A percentile compares a stretch with the other conserved stretches of the same genome.
phyloP scores from a whole-genome alignment of 768 basidiomycete genomes.

The Strobilomyces dryophilus region DNA sequence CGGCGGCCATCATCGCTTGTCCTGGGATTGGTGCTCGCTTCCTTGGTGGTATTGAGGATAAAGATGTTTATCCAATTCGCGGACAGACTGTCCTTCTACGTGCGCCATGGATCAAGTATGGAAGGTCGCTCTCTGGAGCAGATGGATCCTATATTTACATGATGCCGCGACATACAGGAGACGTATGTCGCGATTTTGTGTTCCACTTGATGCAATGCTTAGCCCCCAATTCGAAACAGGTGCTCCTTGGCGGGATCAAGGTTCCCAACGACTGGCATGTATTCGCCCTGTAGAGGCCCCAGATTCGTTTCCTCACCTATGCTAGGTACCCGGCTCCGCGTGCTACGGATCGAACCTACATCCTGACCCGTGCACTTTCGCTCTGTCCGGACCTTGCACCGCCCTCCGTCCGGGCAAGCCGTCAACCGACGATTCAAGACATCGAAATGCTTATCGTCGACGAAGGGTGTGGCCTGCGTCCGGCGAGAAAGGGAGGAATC shows the following conservation, averaged over 20 bases:
- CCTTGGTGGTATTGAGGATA: slow-evolving; percentile 51
- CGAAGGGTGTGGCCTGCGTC: slow-evolving; percentile 62
- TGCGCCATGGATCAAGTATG: slow-evolving; percentile 47
- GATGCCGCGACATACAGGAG: slow-evolving; percentile 35
- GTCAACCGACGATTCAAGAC: slow-evolving; percentile 48
- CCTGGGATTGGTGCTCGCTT: slow-evolving; percentile 57
- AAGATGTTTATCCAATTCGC: slow-evolving; percentile 42
- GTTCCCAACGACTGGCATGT: slow-evolving; percentile 56
- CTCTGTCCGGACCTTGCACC: slow-evolving; percentile 57
- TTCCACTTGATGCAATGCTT: background rate
- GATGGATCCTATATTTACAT: slow-evolving; percentile 34
- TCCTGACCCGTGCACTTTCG: slow-evolving; percentile 48
- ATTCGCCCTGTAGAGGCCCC: background rate
- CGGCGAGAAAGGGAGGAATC: slow-evolving; percentile 64
- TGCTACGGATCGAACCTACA: slow-evolving; percentile 55
- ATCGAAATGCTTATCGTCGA: slow-evolving; percentile 44
- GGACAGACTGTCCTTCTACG: slow-evolving; percentile 43
- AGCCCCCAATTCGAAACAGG: slow-evolving; percentile 21
- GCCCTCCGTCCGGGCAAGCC: slow-evolving; percentile 43
- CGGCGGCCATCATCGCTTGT: slow-evolving; percentile 58
- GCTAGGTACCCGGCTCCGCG: slow-evolving; percentile 62
- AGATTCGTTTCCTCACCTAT: background rate
- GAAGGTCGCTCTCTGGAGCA: slow-evolving; percentile 27
- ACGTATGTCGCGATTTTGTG: slow-evolving; percentile 30
- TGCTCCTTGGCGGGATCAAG: slow-evolving; percentile 60